A percentile compares a stretch with the other conserved stretches of the same genome.
These are phyloP conservation scores for Saccharomyces hybrid DNA, from an alignment of 1,139 yeast species.

Conservation along the genomic window DNA sequence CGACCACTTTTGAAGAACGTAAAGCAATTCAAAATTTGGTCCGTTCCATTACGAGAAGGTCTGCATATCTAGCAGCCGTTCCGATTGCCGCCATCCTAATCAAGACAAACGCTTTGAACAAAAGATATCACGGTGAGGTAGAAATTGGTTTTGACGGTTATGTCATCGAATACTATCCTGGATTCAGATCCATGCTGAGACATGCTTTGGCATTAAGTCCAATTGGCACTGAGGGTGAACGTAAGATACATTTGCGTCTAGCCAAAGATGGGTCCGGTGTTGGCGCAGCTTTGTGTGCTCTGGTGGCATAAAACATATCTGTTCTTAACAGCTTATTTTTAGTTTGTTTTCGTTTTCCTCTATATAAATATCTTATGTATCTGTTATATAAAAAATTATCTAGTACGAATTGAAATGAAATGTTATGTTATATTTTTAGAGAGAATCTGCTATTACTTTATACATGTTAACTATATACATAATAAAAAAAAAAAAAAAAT, in stretches of 20 bases:
- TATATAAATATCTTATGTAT: not conserved
- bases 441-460: not conserved
- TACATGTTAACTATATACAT: not conserved
- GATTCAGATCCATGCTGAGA: constrained; percentile 67
- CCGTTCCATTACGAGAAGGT: constrained; percentile 72
- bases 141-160: constrained; percentile 96
- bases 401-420: not conserved
- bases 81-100: constrained; percentile 75
- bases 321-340: not conserved
- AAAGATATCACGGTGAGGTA: constrained; percentile 56
- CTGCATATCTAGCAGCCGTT: constrained; percentile 79
- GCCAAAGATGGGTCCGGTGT: constrained; percentile 96
- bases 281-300: constrained; percentile 92
- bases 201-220: constrained; percentile 67
- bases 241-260: constrained; percentile 64
- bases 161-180: constrained; percentile 87
- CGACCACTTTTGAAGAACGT: constrained; percentile 65
- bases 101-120: constrained; percentile 48
- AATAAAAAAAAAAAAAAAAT: constrained; percentile 1
- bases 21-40: constrained; percentile 62
- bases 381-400: constrained; percentile 1
- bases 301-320: constrained; percentile 23
- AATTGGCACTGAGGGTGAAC: constrained; percentile 63
- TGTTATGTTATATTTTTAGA: not conserved
- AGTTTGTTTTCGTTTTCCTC: not conserved